Evolutionary conservation across 2,329 filamentous ascomycete species (phyloP).

Genomic region (Fusarium longipes): DNA sequence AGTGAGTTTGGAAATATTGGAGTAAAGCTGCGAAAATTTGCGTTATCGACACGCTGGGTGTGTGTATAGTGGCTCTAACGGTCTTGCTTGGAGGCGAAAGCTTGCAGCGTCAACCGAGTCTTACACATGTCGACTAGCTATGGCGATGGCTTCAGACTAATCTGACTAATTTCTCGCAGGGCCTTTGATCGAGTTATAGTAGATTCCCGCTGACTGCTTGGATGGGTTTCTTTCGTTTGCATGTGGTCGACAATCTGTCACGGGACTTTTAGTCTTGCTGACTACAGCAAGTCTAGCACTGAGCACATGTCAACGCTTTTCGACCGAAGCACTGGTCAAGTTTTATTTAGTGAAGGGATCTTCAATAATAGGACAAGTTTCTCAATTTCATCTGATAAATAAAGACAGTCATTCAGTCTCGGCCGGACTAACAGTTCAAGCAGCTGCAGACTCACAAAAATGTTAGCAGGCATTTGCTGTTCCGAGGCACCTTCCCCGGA

Average conservation of each 20-base stretch:
- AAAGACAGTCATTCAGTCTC: neutral
- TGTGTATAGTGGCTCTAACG: conserved; percentile 17
- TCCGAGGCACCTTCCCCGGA: conserved; percentile 48
- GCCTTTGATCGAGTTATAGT: neutral
- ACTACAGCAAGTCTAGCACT: conserved; percentile 11
- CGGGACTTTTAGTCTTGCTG: conserved; percentile 22
- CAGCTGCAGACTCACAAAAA: neutral
- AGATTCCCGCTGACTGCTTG: conserved; percentile 8
- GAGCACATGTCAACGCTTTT: conserved; percentile 34
- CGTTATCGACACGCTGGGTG: conserved; percentile 35
- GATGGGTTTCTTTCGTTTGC: conserved; percentile 2
- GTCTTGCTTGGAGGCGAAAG: neutral
- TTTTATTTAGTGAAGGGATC: neutral
- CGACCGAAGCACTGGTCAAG: neutral
- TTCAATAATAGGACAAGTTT: neutral
- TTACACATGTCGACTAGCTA: neutral
- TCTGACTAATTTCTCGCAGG: neutral
- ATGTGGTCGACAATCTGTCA: conserved; percentile 29
- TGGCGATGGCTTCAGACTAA: neutral
- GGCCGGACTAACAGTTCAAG: neutral
- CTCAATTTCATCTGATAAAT: neutral
- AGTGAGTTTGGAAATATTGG: conserved; percentile 8
- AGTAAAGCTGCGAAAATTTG: conserved; percentile 42
- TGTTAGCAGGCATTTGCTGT: conserved; percentile 21
- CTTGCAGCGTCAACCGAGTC: neutral